Base-by-base conservation (phyloP, 192 early-diverging fungal species). In the Linderina pennispora region DNA sequence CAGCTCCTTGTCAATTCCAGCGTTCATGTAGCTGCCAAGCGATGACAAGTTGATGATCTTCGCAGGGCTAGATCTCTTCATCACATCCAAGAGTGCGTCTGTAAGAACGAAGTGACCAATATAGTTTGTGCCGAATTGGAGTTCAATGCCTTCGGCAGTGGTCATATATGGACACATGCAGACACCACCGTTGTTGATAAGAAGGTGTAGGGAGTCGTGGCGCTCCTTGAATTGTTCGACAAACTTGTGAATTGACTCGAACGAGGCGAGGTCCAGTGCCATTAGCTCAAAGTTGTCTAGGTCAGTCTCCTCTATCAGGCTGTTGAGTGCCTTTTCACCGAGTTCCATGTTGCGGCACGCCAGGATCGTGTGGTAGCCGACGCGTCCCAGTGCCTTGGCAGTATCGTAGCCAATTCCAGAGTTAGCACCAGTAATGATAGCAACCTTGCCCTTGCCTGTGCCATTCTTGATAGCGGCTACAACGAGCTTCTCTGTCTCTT, bases 111-210 rank as follows among this genome's bases (percentile, higher is more conserved):
- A 71, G 25, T 72, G 75, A 20, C 70, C 83, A 21, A 87, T 42
- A 35, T 85, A 79, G 70, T 87, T 87, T 10, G 78, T 80, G 11
- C 69, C 74, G 28, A 84, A 79, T 48, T 85, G 83, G 39, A 58
- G 20, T 61, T 86, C 85, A n/a, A 87, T 78, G 16, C 76, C 78
- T 23, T 87, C 77, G 16, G 40, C 53, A 21, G 77, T 67, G 22
- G 75, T 68, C 0, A 46, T 36, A n/a, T 60, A 73, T 2, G 85
- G 81, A 7, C 64, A 49, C 23, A 58, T 58, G 81, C 85, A 84
- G 18, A 87, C 73, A 8, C 79, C 79, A n/a, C 72, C 71, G 34
- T 75, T 77, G 51, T 52, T 48, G 7, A 77, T 59, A 16, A 77
- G 34, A 1, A 66, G 16, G 20, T 75, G 50, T 8, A 77, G 33